phyloP scores from a whole-genome alignment of 495 filamentous ascomycete genomes.

The Penicillium dipodomyicola region DNA sequence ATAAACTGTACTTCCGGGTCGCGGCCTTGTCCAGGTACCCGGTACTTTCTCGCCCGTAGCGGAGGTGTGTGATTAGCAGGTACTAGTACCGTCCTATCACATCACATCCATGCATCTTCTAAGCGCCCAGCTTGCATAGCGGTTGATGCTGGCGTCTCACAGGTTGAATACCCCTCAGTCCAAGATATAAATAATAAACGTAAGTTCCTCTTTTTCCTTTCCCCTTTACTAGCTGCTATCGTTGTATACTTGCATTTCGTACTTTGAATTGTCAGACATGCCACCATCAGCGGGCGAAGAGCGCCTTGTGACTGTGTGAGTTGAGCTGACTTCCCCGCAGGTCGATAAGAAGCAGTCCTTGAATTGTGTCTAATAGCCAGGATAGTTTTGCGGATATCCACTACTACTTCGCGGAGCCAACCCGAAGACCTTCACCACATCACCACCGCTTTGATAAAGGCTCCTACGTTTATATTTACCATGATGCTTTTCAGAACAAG shows the following conservation, averaged over 20 bases:
- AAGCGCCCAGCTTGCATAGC: slow-evolving; percentile 28
- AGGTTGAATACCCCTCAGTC: slow-evolving; percentile 22
- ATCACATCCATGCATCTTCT: slow-evolving; percentile 18
- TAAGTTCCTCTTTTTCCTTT: slow-evolving; percentile 8
- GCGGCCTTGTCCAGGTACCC: slow-evolving; percentile 17
- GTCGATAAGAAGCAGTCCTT: not conserved
- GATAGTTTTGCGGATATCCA: slow-evolving; percentile 83
- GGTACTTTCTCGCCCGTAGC: slow-evolving; percentile 11
- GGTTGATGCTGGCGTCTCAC: slow-evolving; percentile 21
- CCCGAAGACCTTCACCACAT: slow-evolving; percentile 54
- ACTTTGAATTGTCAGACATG: slow-evolving; percentile 49
- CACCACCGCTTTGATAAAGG: slow-evolving; percentile 88
- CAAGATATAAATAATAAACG: slow-evolving; percentile 16
- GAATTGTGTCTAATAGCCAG: slow-evolving; percentile 8
- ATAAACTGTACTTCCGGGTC: slow-evolving; percentile 34
- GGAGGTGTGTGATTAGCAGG: slow-evolving; percentile 6
- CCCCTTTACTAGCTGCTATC: not conserved
- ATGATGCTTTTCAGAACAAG: slow-evolving; percentile 63
- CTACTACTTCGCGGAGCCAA: slow-evolving; percentile 78
- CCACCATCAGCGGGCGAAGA: slow-evolving; percentile 76
- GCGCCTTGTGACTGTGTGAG: slow-evolving; percentile 75
- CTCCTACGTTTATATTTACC: slow-evolving; percentile 85
- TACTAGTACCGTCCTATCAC: slow-evolving; percentile 20
- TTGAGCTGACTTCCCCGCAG: slow-evolving; percentile 27
- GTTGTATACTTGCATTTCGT: slow-evolving; percentile 1